Evolutionary conservation across 148 eudicot species (phyloP).

Genomic region (Rhododendron ferrugineum): DNA sequence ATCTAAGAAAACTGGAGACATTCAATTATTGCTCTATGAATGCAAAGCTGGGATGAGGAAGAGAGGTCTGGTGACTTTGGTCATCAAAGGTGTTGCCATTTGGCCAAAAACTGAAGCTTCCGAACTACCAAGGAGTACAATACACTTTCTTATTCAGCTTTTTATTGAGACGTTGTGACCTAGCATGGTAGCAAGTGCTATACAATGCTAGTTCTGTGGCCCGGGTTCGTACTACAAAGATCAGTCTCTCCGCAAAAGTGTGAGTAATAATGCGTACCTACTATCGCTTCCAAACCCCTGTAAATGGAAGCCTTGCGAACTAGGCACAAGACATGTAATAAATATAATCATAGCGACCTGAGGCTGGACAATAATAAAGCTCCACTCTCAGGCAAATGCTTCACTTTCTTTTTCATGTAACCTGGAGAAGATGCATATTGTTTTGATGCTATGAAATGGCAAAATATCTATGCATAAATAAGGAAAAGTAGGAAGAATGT

Average conservation of each 20-base stretch:
- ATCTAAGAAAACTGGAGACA: conserved; percentile 26
- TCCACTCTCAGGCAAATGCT: background rate
- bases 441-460: too few relatives aligned
- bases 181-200: background rate
- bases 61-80: conserved; percentile 34
- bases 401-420: background rate
- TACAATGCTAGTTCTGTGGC: background rate
- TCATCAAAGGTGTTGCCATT: conserved; percentile 27
- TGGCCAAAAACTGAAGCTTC: background rate
- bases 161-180: background rate
- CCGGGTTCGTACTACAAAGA: background rate
- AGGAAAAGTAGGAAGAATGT: too few relatives aligned
- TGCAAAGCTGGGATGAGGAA: conserved; percentile 63
- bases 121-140: background rate
- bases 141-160: background rate
- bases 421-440: too few relatives aligned
- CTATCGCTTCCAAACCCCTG: background rate
- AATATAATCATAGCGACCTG: background rate
- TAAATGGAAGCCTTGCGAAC: background rate
- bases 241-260: background rate
- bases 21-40: conserved; percentile 61
- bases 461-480: too few relatives aligned
- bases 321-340: background rate
- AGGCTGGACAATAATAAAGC: background rate
- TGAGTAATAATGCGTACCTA: background rate